Evolutionary conservation across 371 early-diverging fungal species (phyloP).

Genomic region (Choanephora cucurbitarum): DNA sequence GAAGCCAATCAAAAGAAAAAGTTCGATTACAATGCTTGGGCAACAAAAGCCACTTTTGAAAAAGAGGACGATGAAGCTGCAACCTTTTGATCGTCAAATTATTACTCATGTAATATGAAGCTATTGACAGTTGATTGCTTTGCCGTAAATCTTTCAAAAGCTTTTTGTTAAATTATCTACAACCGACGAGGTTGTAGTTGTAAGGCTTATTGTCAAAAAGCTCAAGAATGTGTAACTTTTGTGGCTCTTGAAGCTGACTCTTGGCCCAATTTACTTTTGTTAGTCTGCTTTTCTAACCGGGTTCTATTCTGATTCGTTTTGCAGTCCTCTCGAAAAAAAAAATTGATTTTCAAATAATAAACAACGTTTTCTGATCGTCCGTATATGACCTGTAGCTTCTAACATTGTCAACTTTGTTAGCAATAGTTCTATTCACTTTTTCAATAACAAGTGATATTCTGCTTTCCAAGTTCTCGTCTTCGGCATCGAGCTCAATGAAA

Average conservation of each 20-base stretch:
- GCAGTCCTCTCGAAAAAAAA: conserved; percentile 1
- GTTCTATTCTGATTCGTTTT: conserved; percentile 5
- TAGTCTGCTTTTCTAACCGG: conserved; percentile 12
- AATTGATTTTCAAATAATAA: no score
- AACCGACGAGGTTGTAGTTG: conserved; percentile 1
- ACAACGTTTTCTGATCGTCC: no score
- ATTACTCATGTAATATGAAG: conserved; percentile 11
- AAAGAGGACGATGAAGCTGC: neutral
- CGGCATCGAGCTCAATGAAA: conserved; percentile 1
- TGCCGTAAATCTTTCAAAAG: conserved; percentile 5
- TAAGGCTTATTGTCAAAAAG: conserved; percentile 9
- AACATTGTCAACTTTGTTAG: no score
- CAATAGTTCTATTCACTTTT: no score
- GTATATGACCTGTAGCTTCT: no score
- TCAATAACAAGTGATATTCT: no score
- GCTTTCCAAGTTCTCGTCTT: no score
- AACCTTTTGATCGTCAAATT: conserved; percentile 6
- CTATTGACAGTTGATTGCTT: conserved; percentile 5
- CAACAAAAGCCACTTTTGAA: no score
- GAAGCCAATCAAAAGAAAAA: no score
- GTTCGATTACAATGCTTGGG: no score
- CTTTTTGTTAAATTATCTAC: conserved; percentile 3
- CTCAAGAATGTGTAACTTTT: conserved; percentile 8
- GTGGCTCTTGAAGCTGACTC: conserved; percentile 6
- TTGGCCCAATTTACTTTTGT: conserved; percentile 1